These are phyloP conservation scores for Trichoderma reesei DNA, from an alignment of 495 filamentous ascomycete genomes.

Conservation along the genomic window DNA sequence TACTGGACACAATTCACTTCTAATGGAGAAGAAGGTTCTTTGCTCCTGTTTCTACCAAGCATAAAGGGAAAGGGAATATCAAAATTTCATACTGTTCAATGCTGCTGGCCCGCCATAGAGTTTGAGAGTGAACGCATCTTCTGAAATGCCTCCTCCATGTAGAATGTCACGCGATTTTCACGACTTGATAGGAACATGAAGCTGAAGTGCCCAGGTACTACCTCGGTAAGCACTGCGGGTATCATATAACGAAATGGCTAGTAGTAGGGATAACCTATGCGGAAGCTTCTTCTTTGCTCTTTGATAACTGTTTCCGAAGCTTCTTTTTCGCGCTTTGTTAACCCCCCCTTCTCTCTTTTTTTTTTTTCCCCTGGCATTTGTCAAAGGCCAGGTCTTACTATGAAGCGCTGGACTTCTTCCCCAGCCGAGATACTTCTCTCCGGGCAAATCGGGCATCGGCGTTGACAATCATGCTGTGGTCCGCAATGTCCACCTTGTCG, in stretches of 20 bases:
- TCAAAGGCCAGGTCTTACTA: neutral
- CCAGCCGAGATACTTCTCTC: conserved; percentile 24
- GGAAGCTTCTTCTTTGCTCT: too few species aligned
- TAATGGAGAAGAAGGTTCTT: conserved; percentile 1
- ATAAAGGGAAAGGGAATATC: neutral
- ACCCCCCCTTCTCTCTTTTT: neutral
- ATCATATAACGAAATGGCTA: too few species aligned
- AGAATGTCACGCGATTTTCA: too few species aligned
- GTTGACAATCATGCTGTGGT: conserved; percentile 41
- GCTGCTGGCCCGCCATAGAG: too few species aligned
- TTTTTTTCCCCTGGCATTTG: neutral
- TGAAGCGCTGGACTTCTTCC: conserved; percentile 1
- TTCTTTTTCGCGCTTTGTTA: neutral
- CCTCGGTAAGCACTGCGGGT: too few species aligned
- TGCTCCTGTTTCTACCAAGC: neutral
- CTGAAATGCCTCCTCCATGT: too few species aligned
- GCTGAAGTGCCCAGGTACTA: neutral
- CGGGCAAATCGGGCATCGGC: conserved; percentile 26
- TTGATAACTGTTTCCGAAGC: too few species aligned
- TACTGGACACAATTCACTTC: conserved; percentile 2
- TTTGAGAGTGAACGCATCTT: too few species aligned
- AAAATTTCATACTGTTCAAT: conserved; percentile 2
- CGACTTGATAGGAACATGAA: too few species aligned
- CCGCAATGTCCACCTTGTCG: conserved; percentile 32
- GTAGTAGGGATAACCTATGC: too few species aligned